Percentiles rank a stretch among this genome's conserved stretches.
phyloP scores from a whole-genome alignment of 1,139 yeast species.

The Candida sp. region DNA sequence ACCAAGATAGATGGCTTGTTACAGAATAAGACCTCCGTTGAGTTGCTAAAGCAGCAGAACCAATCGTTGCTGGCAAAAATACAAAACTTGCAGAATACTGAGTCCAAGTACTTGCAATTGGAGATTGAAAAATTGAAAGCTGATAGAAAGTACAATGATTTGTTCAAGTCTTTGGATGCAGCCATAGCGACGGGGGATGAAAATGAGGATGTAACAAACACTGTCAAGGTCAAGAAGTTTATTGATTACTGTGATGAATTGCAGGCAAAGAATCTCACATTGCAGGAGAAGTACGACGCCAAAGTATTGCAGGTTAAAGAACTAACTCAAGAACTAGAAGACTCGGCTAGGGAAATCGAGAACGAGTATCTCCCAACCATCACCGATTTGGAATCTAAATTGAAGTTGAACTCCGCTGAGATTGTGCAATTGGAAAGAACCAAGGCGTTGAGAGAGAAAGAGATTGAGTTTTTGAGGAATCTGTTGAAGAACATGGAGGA shows the following conservation, averaged over 20 bases:
- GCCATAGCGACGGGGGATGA: conserved; percentile 16
- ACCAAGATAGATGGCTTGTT: conserved; percentile 33
- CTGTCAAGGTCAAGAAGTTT: conserved; percentile 28
- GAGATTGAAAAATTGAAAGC: conserved; percentile 58
- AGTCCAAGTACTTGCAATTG: conserved; percentile 51
- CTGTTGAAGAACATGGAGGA: conserved; percentile 39
- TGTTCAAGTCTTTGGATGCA: conserved; percentile 33
- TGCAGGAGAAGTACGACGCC: conserved; percentile 38
- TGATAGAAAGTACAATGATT: conserved; percentile 43
- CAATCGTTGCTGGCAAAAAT: conserved; percentile 38
- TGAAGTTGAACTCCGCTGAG: conserved; percentile 24
- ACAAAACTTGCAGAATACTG: conserved; percentile 42
- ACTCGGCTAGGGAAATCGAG: conserved; percentile 12
- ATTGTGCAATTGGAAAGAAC: conserved; percentile 56
- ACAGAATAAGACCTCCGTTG: conserved; percentile 44
- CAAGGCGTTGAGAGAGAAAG: conserved; percentile 58
- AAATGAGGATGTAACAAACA: conserved; percentile 16
- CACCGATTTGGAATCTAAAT: conserved; percentile 16
- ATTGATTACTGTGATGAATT: conserved; percentile 36
- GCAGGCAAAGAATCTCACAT: conserved; percentile 41
- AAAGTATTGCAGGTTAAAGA: conserved; percentile 17
- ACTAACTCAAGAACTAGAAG: conserved; percentile 24
- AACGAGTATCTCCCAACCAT: conserved; percentile 22
- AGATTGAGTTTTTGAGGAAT: conserved; percentile 60
- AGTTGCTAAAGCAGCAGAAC: conserved; percentile 44